phyloP scores from a whole-genome alignment of 306 rosid species.

The Datisca glomerata region DNA sequence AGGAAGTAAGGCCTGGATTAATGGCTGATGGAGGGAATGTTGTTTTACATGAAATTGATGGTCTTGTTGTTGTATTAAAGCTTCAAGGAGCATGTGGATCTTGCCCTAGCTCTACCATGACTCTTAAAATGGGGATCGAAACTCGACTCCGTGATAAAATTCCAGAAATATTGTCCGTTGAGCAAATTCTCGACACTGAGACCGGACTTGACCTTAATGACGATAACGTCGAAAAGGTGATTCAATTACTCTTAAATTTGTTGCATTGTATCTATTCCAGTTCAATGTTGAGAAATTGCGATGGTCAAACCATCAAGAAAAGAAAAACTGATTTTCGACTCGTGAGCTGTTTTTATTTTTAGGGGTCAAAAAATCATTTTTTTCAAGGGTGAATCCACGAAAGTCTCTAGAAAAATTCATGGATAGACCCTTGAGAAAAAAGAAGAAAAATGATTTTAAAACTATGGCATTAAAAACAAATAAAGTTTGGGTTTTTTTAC shows the following conservation, averaged over 20 bases:
- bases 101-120: slow-evolving; percentile 95
- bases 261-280: too few relatives aligned
- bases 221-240: slow-evolving; percentile 81
- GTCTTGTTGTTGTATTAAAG: slow-evolving; percentile 81
- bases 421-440: too few relatives aligned
- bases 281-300: too few relatives aligned
- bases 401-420: too few relatives aligned
- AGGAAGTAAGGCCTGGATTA: slow-evolving; percentile 85
- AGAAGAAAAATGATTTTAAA: too few relatives aligned
- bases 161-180: slow-evolving; percentile 82
- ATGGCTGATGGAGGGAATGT: slow-evolving; percentile 99
- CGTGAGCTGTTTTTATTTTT: too few relatives aligned
- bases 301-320: too few relatives aligned
- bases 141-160: slow-evolving; percentile 82
- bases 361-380: too few relatives aligned
- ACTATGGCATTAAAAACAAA: too few relatives aligned
- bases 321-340: too few relatives aligned
- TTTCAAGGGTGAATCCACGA: too few relatives aligned
- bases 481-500: too few relatives aligned
- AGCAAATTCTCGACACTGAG: slow-evolving; percentile 76
- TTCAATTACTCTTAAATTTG: not conserved
- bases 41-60: slow-evolving; percentile 90
- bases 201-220: slow-evolving; percentile 76
- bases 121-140: slow-evolving; percentile 89
- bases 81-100: slow-evolving; percentile 98